Evolutionary conservation across 768 basidiomycete genomes (phyloP), one percentile per base, ranked within the genome.

Genomic region (Collybia mongolica): DNA sequence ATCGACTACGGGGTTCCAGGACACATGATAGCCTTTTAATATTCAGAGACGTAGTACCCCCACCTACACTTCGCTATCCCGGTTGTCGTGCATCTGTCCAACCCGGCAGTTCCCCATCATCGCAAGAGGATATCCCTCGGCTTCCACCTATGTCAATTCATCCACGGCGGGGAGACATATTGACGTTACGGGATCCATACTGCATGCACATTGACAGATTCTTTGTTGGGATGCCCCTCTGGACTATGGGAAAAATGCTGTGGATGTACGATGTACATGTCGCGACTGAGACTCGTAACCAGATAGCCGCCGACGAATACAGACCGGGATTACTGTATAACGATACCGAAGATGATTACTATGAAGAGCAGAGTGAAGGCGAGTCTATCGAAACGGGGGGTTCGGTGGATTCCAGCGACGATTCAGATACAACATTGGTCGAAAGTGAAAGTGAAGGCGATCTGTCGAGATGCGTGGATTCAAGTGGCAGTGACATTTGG

Each of bases 181-280:
- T 71, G 0, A 73, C 82, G 2, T 64, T 87, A 35, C 76, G 79
- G 22, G 83, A 88, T 57, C 77, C 81, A 2, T 80, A 79, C 58
- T 74, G 74, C 43, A 72, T 68, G 52, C 69, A 79, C 44, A 71
- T 84, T 44, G 86, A 88, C 61, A 79, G 79, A 9, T 80, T 69
- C 54, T 84, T 87, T 56, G 74, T 74, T 51, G 69, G 64, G 28
- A 70, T 82, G 57, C 79, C 82, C 3, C 61, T 81, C 41, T 86
- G 84, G 80, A 87, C 86, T 17, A 80, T 88, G 59, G 66, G 72
- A 39, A 88, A 88, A 70, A 76, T 74, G 36, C 56, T 87, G n/a
- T 88, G 81, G 71, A 73, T 83, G 64, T 76, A 76, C 53, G 81
- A 84, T 54, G 62, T 88, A 59, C 77, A 80, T 39, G 63, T 74